phyloP scores from a whole-genome alignment of 495 filamentous ascomycete genomes.

The Penicillium pulvis region DNA sequence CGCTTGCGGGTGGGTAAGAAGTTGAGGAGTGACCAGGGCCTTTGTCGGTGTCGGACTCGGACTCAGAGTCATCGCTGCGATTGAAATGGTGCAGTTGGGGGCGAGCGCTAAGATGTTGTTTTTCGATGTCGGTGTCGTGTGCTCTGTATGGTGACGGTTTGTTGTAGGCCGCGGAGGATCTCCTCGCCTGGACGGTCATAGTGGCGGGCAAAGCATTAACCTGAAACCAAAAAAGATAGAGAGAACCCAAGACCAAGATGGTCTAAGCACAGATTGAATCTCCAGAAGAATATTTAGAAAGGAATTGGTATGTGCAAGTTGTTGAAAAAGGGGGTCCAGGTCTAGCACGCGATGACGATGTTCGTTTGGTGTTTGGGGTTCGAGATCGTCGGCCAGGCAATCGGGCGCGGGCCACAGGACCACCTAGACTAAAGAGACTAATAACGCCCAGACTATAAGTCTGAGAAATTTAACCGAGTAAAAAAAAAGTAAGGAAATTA shows the following conservation, averaged over 20 bases:
- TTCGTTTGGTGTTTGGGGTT: constrained; percentile 7
- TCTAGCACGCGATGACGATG: constrained; percentile 8
- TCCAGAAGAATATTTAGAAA: not conserved
- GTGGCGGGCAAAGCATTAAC: constrained; percentile 23
- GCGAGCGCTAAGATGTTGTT: constrained; percentile 30
- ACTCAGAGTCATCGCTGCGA: constrained; percentile 32
- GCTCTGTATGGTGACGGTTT: constrained; percentile 27
- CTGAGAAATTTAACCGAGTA: not conserved
- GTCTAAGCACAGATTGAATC: not conserved
- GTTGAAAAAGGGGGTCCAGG: constrained; percentile 2
- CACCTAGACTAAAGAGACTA: not conserved
- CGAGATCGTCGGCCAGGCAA: constrained; percentile 33
- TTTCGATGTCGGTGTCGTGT: constrained; percentile 39
- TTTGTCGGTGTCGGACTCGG: constrained; percentile 30
- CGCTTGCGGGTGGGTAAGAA: constrained; percentile 60
- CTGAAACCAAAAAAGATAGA: constrained; percentile 6
- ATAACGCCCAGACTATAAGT: not conserved
- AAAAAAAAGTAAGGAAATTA: not conserved
- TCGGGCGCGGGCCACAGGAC: constrained; percentile 5
- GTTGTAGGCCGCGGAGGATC: constrained; percentile 36
- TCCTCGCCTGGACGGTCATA: constrained; percentile 44
- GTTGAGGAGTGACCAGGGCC: constrained; percentile 31
- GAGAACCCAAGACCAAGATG: not conserved
- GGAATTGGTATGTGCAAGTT: constrained; percentile 4
- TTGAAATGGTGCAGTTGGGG: constrained; percentile 27